Evolutionary conservation across 1,139 yeast genomes (phyloP).

Genomic region (Meyerozyma smithsonii): DNA sequence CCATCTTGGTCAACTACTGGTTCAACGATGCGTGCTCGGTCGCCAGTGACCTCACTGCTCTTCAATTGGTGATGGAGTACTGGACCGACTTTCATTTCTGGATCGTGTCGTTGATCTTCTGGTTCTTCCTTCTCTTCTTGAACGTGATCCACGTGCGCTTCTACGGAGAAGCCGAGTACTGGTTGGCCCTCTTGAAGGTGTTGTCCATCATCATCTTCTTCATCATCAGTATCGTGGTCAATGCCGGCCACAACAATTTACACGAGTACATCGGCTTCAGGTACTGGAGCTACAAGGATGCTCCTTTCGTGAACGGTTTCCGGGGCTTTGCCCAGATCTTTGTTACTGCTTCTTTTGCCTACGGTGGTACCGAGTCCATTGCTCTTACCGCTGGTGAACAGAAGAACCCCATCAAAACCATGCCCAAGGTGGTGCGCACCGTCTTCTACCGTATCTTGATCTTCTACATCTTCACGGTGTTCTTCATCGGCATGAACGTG

Average conservation of each 20-base stretch:
- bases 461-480: constrained; percentile 37
- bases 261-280: constrained; percentile 37
- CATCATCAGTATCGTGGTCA: constrained; percentile 33
- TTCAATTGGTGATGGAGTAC: constrained; percentile 53
- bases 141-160: constrained; percentile 52
- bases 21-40: constrained; percentile 60
- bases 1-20: constrained; percentile 60
- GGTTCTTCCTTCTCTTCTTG: constrained; percentile 48
- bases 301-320: constrained; percentile 39
- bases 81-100: constrained; percentile 61
- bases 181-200: constrained; percentile 35
- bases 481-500: constrained; percentile 43
- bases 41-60: constrained; percentile 58
- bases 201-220: constrained; percentile 37
- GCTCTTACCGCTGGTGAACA: constrained; percentile 67
- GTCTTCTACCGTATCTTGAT: constrained; percentile 48
- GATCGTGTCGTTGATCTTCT: constrained; percentile 53
- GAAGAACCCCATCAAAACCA: constrained; percentile 50
- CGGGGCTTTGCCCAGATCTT: constrained; percentile 35
- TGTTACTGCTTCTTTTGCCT: constrained; percentile 59
- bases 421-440: constrained; percentile 54
- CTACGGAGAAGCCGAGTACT: constrained; percentile 41
- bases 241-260: constrained; percentile 30
- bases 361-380: constrained; percentile 64
- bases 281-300: constrained; percentile 35